Conservation (phyloP, 2,329 filamentous ascomycete species). For the Phialocephala sp. region DNA sequence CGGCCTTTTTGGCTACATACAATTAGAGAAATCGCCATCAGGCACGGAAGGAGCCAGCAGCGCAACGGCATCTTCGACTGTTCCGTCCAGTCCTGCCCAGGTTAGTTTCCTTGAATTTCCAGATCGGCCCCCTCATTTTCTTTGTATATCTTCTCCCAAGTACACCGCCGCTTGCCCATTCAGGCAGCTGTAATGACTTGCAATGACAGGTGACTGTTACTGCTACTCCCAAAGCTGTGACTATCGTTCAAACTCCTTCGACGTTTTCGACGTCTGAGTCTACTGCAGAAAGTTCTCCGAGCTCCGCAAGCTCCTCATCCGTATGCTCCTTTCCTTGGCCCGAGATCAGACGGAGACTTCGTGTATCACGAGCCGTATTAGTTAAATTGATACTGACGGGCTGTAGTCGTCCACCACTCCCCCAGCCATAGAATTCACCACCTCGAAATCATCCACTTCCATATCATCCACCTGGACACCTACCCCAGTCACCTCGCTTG, state of each 20-base stretch:
- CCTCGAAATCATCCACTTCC: constrained; percentile 15
- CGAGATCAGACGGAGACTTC: constrained; percentile 3
- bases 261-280: constrained; percentile 8
- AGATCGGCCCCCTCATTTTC: neutral
- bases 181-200: constrained; percentile 43
- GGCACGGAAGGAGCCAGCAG: constrained; percentile 54
- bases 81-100: constrained; percentile 12
- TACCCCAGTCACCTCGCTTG: constrained; percentile 47
- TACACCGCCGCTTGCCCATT: constrained; percentile 29
- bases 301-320: constrained; percentile 38
- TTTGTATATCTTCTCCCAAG: constrained; percentile 6
- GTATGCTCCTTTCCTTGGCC: constrained; percentile 45
- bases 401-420: constrained; percentile 18
- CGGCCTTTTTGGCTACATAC: constrained; percentile 69
- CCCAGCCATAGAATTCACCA: constrained; percentile 11
- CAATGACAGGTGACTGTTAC: constrained; percentile 41
- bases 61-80: constrained; percentile 27
- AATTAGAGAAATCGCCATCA: constrained; percentile 57
- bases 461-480: constrained; percentile 42
- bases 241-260: constrained; percentile 9
- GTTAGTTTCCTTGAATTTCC: constrained; percentile 32
- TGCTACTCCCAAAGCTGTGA: constrained; percentile 32
- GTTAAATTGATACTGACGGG: neutral
- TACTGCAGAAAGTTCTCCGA: neutral
- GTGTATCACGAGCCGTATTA: neutral